A percentile compares a stretch with the other conserved stretches of the same genome.
Evolutionary conservation across 495 filamentous ascomycete genomes (phyloP).

Genomic region (Hypoxylon rickii): DNA sequence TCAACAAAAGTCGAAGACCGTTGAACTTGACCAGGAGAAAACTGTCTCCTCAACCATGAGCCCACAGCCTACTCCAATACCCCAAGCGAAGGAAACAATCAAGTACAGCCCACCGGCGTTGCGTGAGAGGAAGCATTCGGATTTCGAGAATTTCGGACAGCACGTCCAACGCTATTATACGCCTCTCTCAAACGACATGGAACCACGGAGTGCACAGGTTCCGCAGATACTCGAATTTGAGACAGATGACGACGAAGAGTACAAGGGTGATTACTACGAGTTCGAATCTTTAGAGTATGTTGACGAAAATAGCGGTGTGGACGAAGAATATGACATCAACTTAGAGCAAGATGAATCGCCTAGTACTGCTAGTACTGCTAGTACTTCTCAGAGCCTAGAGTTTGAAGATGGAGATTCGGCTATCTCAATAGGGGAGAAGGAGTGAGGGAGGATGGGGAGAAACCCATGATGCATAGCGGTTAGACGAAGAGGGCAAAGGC

Average conservation of each 20-base stretch:
- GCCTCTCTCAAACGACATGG: neutral
- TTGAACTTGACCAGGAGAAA: neutral
- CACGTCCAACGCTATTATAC: neutral
- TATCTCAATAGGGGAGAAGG: neutral
- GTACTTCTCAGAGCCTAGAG: neutral
- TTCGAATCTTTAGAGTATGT: neutral
- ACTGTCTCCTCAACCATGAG: constrained; percentile 12
- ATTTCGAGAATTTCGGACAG: constrained; percentile 35
- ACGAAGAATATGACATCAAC: neutral
- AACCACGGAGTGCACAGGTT: neutral
- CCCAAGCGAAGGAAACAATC: neutral
- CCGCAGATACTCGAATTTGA: neutral
- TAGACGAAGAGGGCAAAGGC: too few relatives aligned
- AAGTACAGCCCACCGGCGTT: neutral
- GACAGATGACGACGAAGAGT: neutral
- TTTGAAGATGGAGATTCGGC: constrained; percentile 5
- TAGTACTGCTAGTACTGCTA: neutral
- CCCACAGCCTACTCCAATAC: constrained; percentile 1
- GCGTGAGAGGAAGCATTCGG: constrained; percentile 24
- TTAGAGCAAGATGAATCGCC: neutral
- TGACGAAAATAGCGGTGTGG: neutral
- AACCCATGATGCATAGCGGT: neutral
- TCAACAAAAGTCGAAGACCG: constrained; percentile 1
- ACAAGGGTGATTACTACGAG: constrained; percentile 8
- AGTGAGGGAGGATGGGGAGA: neutral